Evolutionary conservation across 441 rosid species (phyloP).

Genomic region (Brassica balearica): DNA sequence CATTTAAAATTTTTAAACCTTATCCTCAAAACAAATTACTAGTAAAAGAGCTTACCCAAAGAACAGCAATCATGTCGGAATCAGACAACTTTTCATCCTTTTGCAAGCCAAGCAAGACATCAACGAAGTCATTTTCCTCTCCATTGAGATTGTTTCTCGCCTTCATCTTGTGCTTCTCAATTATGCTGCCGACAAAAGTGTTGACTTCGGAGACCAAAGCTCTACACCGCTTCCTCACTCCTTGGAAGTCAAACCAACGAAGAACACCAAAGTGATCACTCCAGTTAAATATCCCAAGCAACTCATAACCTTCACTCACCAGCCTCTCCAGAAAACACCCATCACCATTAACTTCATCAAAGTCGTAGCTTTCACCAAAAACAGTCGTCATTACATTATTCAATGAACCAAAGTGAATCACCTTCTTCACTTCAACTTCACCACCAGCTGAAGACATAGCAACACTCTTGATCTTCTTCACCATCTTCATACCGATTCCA

Average conservation of each 20-base stretch:
- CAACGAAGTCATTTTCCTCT: slow-evolving; percentile 58
- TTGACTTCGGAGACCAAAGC: slow-evolving; percentile 59
- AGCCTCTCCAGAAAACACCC: slow-evolving; percentile 59
- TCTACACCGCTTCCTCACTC: slow-evolving; percentile 69
- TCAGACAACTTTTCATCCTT: slow-evolving; percentile 58
- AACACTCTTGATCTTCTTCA: slow-evolving; percentile 44
- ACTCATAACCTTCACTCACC: slow-evolving; percentile 75
- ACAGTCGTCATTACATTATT: slow-evolving; percentile 78
- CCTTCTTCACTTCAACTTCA: slow-evolving; percentile 51
- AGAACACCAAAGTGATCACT: slow-evolving; percentile 76
- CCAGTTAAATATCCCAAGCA: slow-evolving; percentile 81
- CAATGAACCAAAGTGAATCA: slow-evolving; percentile 72
- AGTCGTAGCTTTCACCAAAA: slow-evolving; percentile 68
- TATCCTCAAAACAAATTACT: background rate
- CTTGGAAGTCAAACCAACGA: slow-evolving; percentile 75
- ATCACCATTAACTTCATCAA: slow-evolving; percentile 36
- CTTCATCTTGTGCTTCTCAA: slow-evolving; percentile 59
- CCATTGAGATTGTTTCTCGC: slow-evolving; percentile 20
- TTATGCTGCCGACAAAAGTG: slow-evolving; percentile 58
- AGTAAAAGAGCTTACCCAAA: slow-evolving; percentile 61
- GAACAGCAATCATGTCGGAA: slow-evolving; percentile 78
- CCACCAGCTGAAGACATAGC: slow-evolving; percentile 40
- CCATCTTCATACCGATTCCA: slow-evolving; percentile 58
- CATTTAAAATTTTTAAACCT: background rate
- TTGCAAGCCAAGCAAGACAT: slow-evolving; percentile 72